Conservation (phyloP, 768 basidiomycete species). For the Lactarius tabidus region DNA sequence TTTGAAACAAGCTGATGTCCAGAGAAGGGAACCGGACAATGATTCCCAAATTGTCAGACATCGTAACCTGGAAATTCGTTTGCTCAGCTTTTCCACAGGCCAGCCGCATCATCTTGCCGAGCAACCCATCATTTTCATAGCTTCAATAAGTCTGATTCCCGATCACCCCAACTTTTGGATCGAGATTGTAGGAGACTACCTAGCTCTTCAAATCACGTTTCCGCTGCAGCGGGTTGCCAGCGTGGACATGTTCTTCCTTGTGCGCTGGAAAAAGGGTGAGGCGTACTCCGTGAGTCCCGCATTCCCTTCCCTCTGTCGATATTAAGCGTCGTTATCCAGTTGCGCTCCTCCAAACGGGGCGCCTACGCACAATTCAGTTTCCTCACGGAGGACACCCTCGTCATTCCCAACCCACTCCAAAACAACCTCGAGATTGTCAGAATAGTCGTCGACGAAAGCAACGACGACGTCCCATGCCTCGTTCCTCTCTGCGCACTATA, state of each 20-base stretch:
- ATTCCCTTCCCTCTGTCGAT: too few species aligned
- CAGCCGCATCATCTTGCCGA: slow-evolving; percentile 15
- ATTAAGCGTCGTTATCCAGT: slow-evolving; percentile 5
- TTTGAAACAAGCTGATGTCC: background rate
- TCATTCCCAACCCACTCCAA: slow-evolving; percentile 28
- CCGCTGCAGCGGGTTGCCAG: slow-evolving; percentile 4
- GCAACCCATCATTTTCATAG: slow-evolving; percentile 16
- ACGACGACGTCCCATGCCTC: slow-evolving; percentile 8
- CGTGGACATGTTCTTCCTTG: slow-evolving; percentile 25
- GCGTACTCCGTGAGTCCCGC: slow-evolving; percentile 28
- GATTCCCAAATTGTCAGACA: background rate
- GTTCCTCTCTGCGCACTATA: slow-evolving; percentile 23
- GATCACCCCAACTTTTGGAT: slow-evolving; percentile 17
- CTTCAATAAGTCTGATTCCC: background rate
- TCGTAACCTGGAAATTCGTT: slow-evolving; percentile 15
- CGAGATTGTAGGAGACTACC: slow-evolving; percentile 23
- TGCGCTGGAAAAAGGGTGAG: slow-evolving; percentile 32
- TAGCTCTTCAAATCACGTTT: slow-evolving; percentile 20
- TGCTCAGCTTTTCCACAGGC: slow-evolving; percentile 23
- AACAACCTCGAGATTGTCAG: slow-evolving; percentile 27
- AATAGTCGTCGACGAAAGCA: slow-evolving; percentile 5
- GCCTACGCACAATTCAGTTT: slow-evolving; percentile 30
- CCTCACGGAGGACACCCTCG: slow-evolving; percentile 28
- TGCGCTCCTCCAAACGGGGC: slow-evolving; percentile 13
- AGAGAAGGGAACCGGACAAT: slow-evolving; percentile 8